Percentiles rank a stretch among this genome's conserved stretches.
phyloP scores from a whole-genome alignment of 257 asterid genomes.

The Solanum sejunctum region DNA sequence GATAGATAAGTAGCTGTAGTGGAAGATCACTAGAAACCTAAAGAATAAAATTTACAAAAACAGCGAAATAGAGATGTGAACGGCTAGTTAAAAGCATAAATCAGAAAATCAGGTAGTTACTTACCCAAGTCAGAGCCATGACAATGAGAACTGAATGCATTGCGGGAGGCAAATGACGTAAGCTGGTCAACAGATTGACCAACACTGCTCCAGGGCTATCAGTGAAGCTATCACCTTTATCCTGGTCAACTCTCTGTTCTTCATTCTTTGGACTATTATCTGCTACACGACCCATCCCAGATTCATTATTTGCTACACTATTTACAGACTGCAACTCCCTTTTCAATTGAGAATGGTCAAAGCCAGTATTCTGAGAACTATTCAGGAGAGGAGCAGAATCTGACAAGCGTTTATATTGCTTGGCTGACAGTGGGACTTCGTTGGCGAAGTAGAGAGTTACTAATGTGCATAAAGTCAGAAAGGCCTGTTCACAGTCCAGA shows the following conservation, averaged over 20 bases:
- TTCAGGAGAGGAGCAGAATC: conserved; percentile 93
- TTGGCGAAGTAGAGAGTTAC: conserved; percentile 87
- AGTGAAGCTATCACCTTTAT: conserved; percentile 25
- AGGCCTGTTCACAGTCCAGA: conserved; percentile 34
- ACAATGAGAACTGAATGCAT: conserved; percentile 93
- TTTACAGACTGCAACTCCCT: conserved; percentile 11
- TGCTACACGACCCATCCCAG: conserved; percentile 22
- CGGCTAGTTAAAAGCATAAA: neutral
- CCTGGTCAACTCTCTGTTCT: conserved; percentile 32
- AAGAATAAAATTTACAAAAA: neutral
- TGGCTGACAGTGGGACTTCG: conserved; percentile 61
- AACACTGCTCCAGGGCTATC: conserved; percentile 98
- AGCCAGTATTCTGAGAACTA: conserved; percentile 30
- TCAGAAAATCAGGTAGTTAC: neutral
- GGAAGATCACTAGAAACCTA: neutral
- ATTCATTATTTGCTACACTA: conserved; percentile 17
- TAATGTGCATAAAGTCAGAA: conserved; percentile 66
- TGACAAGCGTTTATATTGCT: conserved; percentile 34
- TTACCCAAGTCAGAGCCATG: conserved; percentile 99
- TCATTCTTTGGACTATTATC: conserved; percentile 20
- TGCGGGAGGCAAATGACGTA: conserved; percentile 92
- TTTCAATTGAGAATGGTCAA: conserved; percentile 33
- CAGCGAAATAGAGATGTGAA: neutral
- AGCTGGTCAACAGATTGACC: conserved; percentile 85
- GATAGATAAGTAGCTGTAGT: neutral